phyloP scores from a whole-genome alignment of 176 grass and related monocot species.

The Aegilops speltoides region DNA sequence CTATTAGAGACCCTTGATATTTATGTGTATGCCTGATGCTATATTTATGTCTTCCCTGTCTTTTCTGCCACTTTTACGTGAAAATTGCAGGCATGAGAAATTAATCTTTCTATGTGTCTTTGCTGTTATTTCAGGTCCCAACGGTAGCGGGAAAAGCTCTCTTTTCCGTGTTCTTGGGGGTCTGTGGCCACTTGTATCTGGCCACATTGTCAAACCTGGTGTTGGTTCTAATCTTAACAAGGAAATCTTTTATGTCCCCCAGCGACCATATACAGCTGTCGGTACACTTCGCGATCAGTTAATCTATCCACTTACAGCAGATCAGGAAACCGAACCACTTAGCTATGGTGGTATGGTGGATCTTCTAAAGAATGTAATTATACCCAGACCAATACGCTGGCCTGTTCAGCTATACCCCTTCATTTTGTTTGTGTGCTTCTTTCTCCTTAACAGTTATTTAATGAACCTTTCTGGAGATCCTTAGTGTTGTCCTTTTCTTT shows the following conservation, averaged over 20 bases:
- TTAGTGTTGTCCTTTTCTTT: constrained; percentile 24
- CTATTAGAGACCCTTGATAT: background rate
- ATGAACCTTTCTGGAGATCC: background rate
- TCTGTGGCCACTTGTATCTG: constrained; percentile 90
- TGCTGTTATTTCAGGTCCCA: constrained; percentile 73
- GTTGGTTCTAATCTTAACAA: constrained; percentile 99
- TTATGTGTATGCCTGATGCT: background rate
- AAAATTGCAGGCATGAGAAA: background rate
- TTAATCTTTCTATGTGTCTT: constrained; percentile 5
- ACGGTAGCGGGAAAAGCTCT: constrained; percentile 99
- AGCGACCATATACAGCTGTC: constrained; percentile 94
- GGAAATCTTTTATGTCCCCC: constrained; percentile 99
- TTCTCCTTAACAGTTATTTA: background rate
- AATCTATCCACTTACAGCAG: constrained; percentile 89
- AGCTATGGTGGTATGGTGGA: constrained; percentile 80
- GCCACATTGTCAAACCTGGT: constrained; percentile 98
- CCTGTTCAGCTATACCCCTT: background rate
- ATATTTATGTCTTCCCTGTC: background rate
- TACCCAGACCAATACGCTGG: background rate
- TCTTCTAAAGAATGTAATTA: constrained; percentile 91
- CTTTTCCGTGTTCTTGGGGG: constrained; percentile 99
- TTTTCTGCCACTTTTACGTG: background rate
- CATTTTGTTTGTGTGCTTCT: constrained; percentile 3
- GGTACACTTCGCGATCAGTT: constrained; percentile 95
- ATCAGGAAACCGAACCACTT: constrained; percentile 88